A percentile compares a stretch with the other conserved stretches of the same genome.
These are phyloP conservation scores for Elongisporangium anandrum DNA, from an alignment of 352 stramenopile genomes.

Conservation along the genomic window DNA sequence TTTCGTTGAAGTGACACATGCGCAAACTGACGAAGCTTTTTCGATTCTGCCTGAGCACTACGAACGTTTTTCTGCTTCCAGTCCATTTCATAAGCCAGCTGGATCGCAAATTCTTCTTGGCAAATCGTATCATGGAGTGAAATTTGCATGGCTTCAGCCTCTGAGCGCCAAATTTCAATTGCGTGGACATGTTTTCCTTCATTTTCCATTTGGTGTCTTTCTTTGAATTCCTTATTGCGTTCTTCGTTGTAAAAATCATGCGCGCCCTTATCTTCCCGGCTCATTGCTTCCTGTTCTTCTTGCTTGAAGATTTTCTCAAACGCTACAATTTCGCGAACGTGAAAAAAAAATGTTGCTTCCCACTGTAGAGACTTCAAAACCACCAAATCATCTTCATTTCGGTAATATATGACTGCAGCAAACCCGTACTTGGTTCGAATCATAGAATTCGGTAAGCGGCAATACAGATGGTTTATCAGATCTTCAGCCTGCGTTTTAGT, in stretches of 20 bases:
- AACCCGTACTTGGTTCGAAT: conserved; percentile 47
- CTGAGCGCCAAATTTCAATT: conserved; percentile 33
- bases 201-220: conserved; percentile 27
- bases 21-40: conserved; percentile 18
- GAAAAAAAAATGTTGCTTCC: conserved; percentile 50
- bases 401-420: conserved; percentile 39
- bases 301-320: conserved; percentile 42
- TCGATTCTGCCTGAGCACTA: conserved; percentile 28
- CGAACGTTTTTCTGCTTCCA: conserved; percentile 13
- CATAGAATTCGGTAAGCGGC: conserved; percentile 25
- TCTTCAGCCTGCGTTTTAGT: conserved; percentile 14
- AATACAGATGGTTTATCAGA: conserved; percentile 37
- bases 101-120: conserved; percentile 30
- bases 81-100: conserved; percentile 49
- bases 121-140: conserved; percentile 23
- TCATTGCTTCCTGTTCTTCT: conserved; percentile 42
- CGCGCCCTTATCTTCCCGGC: conserved; percentile 24
- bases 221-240: conserved; percentile 10
- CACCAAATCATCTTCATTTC: conserved; percentile 45
- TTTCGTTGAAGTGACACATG: conserved; percentile 27
- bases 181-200: conserved; percentile 36
- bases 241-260: conserved; percentile 22
- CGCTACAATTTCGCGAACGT: conserved; percentile 32
- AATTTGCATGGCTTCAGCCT: conserved; percentile 35
- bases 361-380: conserved; percentile 39